Evolutionary conservation across 345 rosid genomes (phyloP), one percentile per base, ranked within the genome.

Genomic region (Populus euphratica): DNA sequence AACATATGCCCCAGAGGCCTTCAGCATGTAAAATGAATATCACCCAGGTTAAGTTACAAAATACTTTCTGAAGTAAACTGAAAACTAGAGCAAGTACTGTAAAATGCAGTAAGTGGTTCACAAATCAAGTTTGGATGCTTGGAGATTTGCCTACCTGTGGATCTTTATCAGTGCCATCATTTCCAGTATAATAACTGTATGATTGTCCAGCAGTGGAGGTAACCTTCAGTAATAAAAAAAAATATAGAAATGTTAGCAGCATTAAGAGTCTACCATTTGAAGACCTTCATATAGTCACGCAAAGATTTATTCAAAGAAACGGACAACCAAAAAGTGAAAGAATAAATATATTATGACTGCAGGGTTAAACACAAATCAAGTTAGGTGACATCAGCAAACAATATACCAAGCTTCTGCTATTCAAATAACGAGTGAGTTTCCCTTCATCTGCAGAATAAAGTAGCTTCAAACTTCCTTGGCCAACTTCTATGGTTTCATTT

Each of bases 1-100:
- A 68, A 94, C 90, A 76, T 94, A 94, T 74, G 98, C 97, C 81
- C 98, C 98, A 62, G 97, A 93, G 65, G 97, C 97, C 98, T 94
- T 79, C 83, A 83, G 69, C 17, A 82, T 70, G 80, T 73, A 70
- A 31, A 31, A 66, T 61, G 35, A 72, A 39, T 43, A 43, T 43
- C 14, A 43, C 47, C 47, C 14, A 43, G 47, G 47, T 43, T 10
- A 43, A 43, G 14, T 43, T 43, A 50, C 11, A 61, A 49, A 21
- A 36, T 31, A 52, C 71, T 25, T 66, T 29, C 35, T 35, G 35
- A 66, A 17, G 10, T 29, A 66, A 66, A 16, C 35, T 35, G n/a
- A 70, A 39, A 68, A 49, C 36, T 70, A 43, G 82, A 81, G 73
- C 36, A 62, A 44, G 44, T 41, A 8, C n/a, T 4, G 54, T 12